A percentile compares a stretch with the other conserved stretches of the same genome.
Evolutionary conservation across 2,329 filamentous ascomycete genomes (phyloP).

Genomic region (Diaporthe citri): DNA sequence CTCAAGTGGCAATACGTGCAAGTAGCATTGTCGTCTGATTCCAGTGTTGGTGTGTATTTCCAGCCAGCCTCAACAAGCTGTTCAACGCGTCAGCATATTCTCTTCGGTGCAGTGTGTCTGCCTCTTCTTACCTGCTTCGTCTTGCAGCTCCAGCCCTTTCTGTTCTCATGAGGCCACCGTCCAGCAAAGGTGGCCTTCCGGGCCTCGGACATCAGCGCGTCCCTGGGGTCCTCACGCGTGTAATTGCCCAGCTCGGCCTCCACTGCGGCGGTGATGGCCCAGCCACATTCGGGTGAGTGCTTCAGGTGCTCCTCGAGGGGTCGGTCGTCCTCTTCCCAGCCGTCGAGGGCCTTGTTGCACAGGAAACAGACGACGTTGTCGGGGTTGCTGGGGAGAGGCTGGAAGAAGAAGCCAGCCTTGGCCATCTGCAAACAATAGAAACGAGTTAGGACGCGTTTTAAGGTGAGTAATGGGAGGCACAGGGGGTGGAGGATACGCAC

Average conservation of each 20-base stretch:
- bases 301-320: slow-evolving; percentile 87
- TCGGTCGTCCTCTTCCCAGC: slow-evolving; percentile 90
- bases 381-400: slow-evolving; percentile 78
- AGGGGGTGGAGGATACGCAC: slow-evolving; percentile 57
- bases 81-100: slow-evolving; percentile 8
- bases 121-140: slow-evolving; percentile 78
- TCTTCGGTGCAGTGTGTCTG: not conserved
- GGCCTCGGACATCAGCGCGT: slow-evolving; percentile 78
- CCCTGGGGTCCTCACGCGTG: slow-evolving; percentile 79
- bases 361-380: slow-evolving; percentile 94
- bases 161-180: slow-evolving; percentile 89
- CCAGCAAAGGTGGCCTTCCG: slow-evolving; percentile 86
- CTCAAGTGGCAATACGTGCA: slow-evolving; percentile 92
- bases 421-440: slow-evolving; percentile 73
- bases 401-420: slow-evolving; percentile 90
- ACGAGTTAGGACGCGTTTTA: slow-evolving; percentile 37
- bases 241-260: slow-evolving; percentile 73
- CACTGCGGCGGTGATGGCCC: slow-evolving; percentile 79
- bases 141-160: slow-evolving; percentile 91
- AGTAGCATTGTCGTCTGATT: slow-evolving; percentile 89
- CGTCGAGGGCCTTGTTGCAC: slow-evolving; percentile 86
- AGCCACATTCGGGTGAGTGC: slow-evolving; percentile 86
- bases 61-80: slow-evolving; percentile 92
- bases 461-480: not conserved
- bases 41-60: slow-evolving; percentile 88